A percentile compares a stretch with the other conserved stretches of the same genome.
Evolutionary conservation across 257 asterid species (phyloP).

Genomic region (Solanum bulbocastanum): DNA sequence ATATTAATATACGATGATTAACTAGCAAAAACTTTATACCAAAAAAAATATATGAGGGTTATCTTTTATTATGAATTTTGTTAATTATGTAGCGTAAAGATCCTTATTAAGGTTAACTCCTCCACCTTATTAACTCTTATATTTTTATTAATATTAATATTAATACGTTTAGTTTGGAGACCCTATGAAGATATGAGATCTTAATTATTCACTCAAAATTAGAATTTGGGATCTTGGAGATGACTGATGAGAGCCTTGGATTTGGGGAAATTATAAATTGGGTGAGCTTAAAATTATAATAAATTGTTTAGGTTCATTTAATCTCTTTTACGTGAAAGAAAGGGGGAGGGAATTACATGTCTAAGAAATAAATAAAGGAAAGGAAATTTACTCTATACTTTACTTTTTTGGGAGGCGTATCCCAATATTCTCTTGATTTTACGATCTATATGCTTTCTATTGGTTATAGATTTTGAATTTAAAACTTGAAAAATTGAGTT

Average conservation of each 20-base stretch:
- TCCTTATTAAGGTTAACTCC: not conserved
- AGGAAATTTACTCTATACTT: not conserved
- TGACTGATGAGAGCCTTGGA: not conserved
- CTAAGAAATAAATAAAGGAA: not conserved
- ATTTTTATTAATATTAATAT: too few relatives aligned
- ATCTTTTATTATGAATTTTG: not conserved
- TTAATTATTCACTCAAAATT: not conserved
- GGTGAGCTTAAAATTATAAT: not conserved
- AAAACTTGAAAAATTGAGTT: too few relatives aligned
- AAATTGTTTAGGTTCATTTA: not conserved
- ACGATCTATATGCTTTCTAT: too few relatives aligned
- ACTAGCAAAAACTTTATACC: not conserved
- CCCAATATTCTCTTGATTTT: not conserved
- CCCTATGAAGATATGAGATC: not conserved
- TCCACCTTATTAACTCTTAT: not conserved
- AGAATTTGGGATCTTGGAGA: not conserved
- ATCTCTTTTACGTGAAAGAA: not conserved
- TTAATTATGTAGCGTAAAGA: not conserved
- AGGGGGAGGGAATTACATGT: not conserved
- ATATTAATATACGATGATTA: not conserved
- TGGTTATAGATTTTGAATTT: too few relatives aligned
- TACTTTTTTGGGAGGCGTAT: not conserved
- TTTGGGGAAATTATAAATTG: not conserved
- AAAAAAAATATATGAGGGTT: too few relatives aligned
- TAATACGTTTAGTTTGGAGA: not conserved